Conservation (phyloP, 1,139 yeast species). For the Geotrichum cucujoidarum region DNA sequence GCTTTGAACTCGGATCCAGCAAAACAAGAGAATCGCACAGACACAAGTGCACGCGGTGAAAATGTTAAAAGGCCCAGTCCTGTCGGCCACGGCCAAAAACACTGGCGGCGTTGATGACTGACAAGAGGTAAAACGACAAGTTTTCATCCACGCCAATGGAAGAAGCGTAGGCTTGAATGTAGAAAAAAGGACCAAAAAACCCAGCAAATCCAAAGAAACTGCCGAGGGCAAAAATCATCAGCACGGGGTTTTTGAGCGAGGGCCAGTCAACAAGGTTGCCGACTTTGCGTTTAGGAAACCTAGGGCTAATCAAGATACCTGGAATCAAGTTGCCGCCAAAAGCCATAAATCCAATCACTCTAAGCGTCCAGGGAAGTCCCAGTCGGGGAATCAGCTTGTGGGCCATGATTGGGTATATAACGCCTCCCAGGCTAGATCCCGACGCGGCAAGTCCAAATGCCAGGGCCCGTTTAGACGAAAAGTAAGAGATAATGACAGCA, state of each 20-base stretch:
- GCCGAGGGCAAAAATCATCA: slow-evolving; percentile 31
- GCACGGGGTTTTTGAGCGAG: slow-evolving; percentile 33
- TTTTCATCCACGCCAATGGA: slow-evolving; percentile 24
- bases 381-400: slow-evolving; percentile 28
- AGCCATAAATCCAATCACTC: slow-evolving; percentile 32
- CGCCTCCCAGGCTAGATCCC: slow-evolving; percentile 50
- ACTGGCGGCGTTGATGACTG: slow-evolving; percentile 50
- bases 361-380: slow-evolving; percentile 36
- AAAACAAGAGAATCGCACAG: slow-evolving; percentile 30
- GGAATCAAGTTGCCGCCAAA: slow-evolving; percentile 28
- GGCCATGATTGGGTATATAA: slow-evolving; percentile 33
- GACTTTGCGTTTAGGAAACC: slow-evolving; percentile 33
- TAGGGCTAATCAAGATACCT: slow-evolving; percentile 25
- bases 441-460: slow-evolving; percentile 54
- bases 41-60: slow-evolving; percentile 33
- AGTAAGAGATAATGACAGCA: slow-evolving; percentile 44
- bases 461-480: slow-evolving; percentile 47
- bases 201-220: slow-evolving; percentile 35
- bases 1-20: slow-evolving; percentile 42
- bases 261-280: slow-evolving; percentile 30
- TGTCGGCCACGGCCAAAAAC: slow-evolving; percentile 49
- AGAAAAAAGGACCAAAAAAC: slow-evolving; percentile 37
- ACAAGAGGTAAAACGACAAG: slow-evolving; percentile 37
- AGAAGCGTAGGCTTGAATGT: slow-evolving; percentile 34
- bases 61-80: slow-evolving; percentile 45